A percentile compares a stretch with the other conserved stretches of the same genome.
phyloP scores from a whole-genome alignment of 139 green algal species.

The Micractinium sp. region DNA sequence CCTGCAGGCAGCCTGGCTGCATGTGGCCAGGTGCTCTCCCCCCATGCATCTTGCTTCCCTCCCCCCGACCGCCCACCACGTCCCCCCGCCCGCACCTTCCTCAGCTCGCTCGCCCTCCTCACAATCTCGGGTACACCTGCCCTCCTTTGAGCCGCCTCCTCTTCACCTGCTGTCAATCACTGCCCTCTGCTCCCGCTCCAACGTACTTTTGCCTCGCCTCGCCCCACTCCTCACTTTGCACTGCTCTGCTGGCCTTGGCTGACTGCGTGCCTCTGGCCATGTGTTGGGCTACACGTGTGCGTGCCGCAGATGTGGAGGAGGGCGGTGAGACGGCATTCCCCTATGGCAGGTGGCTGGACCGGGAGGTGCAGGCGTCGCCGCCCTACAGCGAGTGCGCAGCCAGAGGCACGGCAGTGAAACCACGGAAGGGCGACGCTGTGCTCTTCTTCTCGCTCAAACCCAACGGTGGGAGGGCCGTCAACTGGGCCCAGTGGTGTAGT shows the following conservation, averaged over 20 bases:
- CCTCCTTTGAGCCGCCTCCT: too few species aligned
- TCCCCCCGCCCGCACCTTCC: too few species aligned
- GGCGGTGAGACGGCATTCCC: constrained; percentile 71
- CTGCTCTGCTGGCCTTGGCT: not conserved
- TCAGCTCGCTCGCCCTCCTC: too few species aligned
- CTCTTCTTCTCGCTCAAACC: constrained; percentile 70
- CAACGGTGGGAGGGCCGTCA: constrained; percentile 48
- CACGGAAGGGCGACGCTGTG: constrained; percentile 51
- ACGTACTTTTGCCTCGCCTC: not conserved
- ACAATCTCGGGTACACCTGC: too few species aligned
- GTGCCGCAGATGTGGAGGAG: constrained; percentile 54
- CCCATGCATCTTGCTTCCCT: too few species aligned
- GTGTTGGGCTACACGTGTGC: not conserved
- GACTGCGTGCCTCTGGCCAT: too few species aligned
- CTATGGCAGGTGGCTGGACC: constrained; percentile 34
- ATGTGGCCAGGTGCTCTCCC: too few species aligned
- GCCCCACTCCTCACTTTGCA: not conserved
- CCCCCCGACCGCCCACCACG: too few species aligned
- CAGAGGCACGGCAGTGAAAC: constrained; percentile 59
- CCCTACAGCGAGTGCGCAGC: constrained; percentile 57
- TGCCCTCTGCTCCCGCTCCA: too few species aligned
- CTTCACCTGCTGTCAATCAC: too few species aligned
- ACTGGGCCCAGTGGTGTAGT: too few species aligned
- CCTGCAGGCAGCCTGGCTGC: too few species aligned
- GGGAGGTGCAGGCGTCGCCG: not conserved